These are phyloP conservation scores for Sordariomycetes sp. DNA, from an alignment of 2,329 filamentous ascomycete genomes.

Conservation along the genomic window DNA sequence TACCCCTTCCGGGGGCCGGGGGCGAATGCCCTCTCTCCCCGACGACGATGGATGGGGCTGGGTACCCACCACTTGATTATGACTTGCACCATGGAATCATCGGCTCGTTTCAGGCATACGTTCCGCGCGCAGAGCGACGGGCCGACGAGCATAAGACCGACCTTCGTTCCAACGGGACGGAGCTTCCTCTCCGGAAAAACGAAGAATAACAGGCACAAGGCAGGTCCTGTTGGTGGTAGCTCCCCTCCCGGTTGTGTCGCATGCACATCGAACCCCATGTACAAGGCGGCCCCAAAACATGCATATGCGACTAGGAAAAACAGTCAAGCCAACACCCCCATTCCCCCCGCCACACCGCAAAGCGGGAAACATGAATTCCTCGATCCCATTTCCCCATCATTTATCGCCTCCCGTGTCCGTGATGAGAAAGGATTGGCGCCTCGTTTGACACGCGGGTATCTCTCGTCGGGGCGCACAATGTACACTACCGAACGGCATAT, in stretches of 20 bases:
- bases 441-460: neutral
- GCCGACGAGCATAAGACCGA: too few species aligned
- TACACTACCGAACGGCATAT: too few species aligned
- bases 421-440: neutral
- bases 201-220: too few species aligned
- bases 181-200: too few species aligned
- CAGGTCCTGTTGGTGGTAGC: too few species aligned
- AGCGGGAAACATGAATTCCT: neutral
- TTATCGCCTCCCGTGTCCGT: too few species aligned
- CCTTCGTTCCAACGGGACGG: too few species aligned
- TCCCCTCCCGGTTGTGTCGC: too few species aligned
- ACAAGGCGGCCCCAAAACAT: too few species aligned
- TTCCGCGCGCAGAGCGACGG: neutral
- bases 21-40: too few species aligned
- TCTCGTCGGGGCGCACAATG: neutral
- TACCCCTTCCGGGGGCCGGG: too few species aligned
- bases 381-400: neutral
- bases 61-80: neutral
- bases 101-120: neutral
- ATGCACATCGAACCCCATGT: too few species aligned
- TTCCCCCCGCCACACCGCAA: neutral
- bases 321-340: neutral
- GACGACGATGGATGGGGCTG: neutral
- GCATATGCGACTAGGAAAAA: neutral
- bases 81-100: neutral